These are phyloP conservation scores for Pelargonium cotyledonis DNA, from an alignment of 441 rosid species.

Conservation along the genomic window DNA sequence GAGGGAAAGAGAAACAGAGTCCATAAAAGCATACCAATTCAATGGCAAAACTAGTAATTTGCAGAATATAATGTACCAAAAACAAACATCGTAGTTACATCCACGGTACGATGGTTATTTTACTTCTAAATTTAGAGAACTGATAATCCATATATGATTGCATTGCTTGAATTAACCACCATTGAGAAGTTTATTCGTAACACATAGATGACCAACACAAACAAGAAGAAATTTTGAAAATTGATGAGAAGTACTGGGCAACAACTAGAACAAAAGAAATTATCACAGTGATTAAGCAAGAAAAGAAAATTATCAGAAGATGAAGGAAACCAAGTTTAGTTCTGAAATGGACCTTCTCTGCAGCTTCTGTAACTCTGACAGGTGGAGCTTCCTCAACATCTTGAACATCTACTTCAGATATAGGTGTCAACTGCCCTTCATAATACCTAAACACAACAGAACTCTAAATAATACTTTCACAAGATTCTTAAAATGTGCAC, in stretches of 20 bases:
- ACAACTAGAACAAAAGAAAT: neutral
- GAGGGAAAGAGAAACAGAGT: neutral
- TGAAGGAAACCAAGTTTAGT: slow-evolving; percentile 10
- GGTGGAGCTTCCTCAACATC: slow-evolving; percentile 39
- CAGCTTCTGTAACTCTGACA: slow-evolving; percentile 63
- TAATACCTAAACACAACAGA: slow-evolving; percentile 52
- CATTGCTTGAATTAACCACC: neutral
- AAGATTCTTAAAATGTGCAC: slow-evolving; percentile 2
- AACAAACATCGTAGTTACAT: neutral
- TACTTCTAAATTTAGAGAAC: neutral
- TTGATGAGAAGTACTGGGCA: neutral
- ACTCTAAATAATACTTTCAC: slow-evolving; percentile 8
- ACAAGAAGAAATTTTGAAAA: neutral
- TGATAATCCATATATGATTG: neutral
- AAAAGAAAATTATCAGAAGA: neutral
- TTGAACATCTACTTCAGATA: slow-evolving; percentile 69
- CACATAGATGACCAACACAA: neutral
- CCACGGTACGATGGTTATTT: no score
- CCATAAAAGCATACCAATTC: neutral
- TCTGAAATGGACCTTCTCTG: slow-evolving; percentile 57
- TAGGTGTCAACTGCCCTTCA: slow-evolving; percentile 79
- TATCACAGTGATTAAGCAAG: neutral
- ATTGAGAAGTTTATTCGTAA: neutral
- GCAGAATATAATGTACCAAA: neutral
- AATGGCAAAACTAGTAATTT: neutral